These are phyloP conservation scores for Monilinia fructicola DNA, from an alignment of 2,329 filamentous ascomycete genomes.

Conservation along the genomic window DNA sequence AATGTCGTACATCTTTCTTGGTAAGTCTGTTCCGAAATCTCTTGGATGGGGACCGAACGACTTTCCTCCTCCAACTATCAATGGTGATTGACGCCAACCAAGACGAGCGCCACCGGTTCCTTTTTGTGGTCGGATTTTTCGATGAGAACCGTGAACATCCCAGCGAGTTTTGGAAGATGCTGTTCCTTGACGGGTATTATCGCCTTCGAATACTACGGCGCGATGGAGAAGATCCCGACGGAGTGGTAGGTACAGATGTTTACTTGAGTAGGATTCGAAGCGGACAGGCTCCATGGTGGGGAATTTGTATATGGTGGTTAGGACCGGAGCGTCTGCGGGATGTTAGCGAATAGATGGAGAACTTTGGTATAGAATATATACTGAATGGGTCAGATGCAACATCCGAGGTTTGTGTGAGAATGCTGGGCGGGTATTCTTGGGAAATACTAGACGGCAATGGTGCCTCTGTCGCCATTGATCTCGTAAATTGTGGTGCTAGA, in stretches of 20 bases:
- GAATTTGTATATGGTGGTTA: constrained; percentile 86
- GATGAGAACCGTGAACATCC: constrained; percentile 80
- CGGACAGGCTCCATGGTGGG: constrained; percentile 80
- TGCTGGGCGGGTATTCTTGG: constrained; percentile 24
- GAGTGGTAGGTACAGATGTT: constrained; percentile 83
- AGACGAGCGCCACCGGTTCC: constrained; percentile 77
- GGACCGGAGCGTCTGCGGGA: constrained; percentile 59
- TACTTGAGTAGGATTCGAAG: constrained; percentile 74
- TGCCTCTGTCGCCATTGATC: constrained; percentile 52
- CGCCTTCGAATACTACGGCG: constrained; percentile 89
- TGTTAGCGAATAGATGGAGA: not conserved
- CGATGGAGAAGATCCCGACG: constrained; percentile 90
- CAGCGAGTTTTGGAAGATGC: constrained; percentile 77
- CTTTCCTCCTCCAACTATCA: constrained; percentile 82
- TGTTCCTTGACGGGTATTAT: constrained; percentile 82
- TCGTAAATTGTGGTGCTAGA: constrained; percentile 43
- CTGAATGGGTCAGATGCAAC: constrained; percentile 11
- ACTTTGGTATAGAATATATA: not conserved
- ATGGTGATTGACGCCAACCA: constrained; percentile 78
- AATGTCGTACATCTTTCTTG: constrained; percentile 88
- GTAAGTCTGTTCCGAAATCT: constrained; percentile 83
- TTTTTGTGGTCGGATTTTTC: constrained; percentile 85
- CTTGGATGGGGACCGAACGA: constrained; percentile 86
- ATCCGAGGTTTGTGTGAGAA: constrained; percentile 22
- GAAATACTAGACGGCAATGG: constrained; percentile 34